A percentile compares a stretch with the other conserved stretches of the same genome.
phyloP scores from a whole-genome alignment of 208 protist species.

The Crithidia bombi region DNA sequence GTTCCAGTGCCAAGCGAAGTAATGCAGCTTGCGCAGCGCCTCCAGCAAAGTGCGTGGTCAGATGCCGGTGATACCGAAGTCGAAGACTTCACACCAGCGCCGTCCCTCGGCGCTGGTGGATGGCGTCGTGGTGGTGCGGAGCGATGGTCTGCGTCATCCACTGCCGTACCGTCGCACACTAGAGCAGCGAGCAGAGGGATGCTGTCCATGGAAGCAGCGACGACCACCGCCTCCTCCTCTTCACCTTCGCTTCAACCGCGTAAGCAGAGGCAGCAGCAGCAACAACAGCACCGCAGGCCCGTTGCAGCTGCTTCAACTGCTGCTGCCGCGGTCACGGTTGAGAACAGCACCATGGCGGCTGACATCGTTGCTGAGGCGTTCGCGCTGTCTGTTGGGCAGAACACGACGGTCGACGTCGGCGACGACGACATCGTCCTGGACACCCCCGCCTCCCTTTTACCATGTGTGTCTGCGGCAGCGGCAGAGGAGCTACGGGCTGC shows the following conservation, averaged over 20 bases:
- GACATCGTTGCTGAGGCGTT: slow-evolving; percentile 2
- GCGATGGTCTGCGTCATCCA: too few relatives aligned
- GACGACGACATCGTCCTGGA: slow-evolving; percentile 66
- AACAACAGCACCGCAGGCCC: too few relatives aligned
- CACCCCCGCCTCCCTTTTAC: slow-evolving; percentile 40
- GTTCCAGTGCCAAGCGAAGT: background rate
- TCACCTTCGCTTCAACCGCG: too few relatives aligned
- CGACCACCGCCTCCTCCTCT: too few relatives aligned
- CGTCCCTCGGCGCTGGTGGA: too few relatives aligned
- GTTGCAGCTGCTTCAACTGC: too few relatives aligned
- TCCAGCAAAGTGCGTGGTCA: slow-evolving; percentile 8
- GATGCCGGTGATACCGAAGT: background rate
- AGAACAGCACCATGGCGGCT: background rate
- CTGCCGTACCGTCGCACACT: too few relatives aligned
- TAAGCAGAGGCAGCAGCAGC: too few relatives aligned
- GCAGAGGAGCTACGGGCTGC: slow-evolving; percentile 10
- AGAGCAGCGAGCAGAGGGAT: too few relatives aligned
- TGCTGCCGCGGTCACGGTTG: too few relatives aligned
- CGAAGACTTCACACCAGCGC: background rate
- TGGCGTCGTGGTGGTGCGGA: too few relatives aligned
- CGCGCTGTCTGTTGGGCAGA: background rate
- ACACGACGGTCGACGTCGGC: slow-evolving; percentile 23
- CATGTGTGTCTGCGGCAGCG: slow-evolving; percentile 6
- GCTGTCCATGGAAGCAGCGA: too few relatives aligned
- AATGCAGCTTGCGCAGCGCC: slow-evolving; percentile 1